Evolutionary conservation across 495 filamentous ascomycete genomes (phyloP).

Genomic region (Penicillium mononematosum): DNA sequence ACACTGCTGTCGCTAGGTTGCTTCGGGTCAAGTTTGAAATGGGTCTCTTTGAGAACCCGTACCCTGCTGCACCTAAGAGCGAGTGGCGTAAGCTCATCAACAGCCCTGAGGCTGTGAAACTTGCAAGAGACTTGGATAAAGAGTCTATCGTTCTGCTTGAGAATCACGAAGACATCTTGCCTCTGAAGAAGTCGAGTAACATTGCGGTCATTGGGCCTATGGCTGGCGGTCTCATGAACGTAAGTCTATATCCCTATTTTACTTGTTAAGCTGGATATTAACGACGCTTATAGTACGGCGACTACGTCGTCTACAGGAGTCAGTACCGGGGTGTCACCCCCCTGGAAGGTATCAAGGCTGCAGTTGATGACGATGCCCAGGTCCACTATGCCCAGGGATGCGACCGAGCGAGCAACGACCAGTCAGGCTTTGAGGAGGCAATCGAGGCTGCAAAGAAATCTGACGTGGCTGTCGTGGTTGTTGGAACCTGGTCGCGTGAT

Average conservation of each 20-base stretch:
- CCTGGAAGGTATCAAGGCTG: conserved; percentile 61
- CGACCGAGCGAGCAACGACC: conserved; percentile 68
- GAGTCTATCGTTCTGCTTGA: conserved; percentile 71
- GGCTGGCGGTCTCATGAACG: conserved; percentile 69
- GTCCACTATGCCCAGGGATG: conserved; percentile 68
- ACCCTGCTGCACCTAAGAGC: conserved; percentile 50
- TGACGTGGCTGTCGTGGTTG: conserved; percentile 68
- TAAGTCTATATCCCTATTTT: conserved; percentile 30
- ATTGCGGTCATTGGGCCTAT: conserved; percentile 74
- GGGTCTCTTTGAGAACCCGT: conserved; percentile 68
- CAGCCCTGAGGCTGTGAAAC: conserved; percentile 50
- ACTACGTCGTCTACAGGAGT: conserved; percentile 62
- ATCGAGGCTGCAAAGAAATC: conserved; percentile 60
- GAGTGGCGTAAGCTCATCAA: conserved; percentile 57
- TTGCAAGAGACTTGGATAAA: conserved; percentile 60
- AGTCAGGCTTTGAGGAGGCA: conserved; percentile 62
- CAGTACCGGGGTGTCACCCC: conserved; percentile 64
- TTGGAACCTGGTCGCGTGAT: conserved; percentile 73
- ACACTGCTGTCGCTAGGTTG: conserved; percentile 62
- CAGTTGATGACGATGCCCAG: conserved; percentile 50
- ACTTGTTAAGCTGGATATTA: conserved; percentile 6
- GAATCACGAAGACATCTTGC: conserved; percentile 61
- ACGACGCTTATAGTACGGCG: conserved; percentile 53
- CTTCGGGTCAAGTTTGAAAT: conserved; percentile 63
- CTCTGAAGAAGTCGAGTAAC: conserved; percentile 56